These are phyloP conservation scores for Mycena pura DNA, from an alignment of 768 basidiomycete genomes.

Conservation along the genomic window DNA sequence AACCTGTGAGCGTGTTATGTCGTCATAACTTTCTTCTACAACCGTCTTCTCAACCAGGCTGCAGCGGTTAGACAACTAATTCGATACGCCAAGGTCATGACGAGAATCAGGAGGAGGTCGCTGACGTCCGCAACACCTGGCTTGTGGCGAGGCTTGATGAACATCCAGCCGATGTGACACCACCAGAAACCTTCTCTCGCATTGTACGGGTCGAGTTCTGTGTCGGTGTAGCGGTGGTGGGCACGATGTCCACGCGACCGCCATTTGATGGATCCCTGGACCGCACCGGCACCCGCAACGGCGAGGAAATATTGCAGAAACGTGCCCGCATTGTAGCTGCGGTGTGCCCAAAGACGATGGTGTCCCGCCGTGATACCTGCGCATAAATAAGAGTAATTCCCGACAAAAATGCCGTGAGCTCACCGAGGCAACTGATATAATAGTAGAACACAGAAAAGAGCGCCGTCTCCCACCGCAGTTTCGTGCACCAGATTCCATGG, in stretches of 20 bases:
- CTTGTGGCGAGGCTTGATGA: constrained; percentile 88
- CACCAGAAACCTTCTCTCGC: constrained; percentile 88
- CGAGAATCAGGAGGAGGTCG: constrained; percentile 75
- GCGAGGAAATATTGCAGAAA: constrained; percentile 89
- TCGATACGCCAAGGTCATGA: constrained; percentile 75
- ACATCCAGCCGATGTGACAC: constrained; percentile 93
- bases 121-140: constrained; percentile 94
- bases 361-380: constrained; percentile 91
- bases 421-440: constrained; percentile 71
- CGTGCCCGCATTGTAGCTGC: constrained; percentile 89
- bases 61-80: too few relatives aligned
- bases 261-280: constrained; percentile 98
- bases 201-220: constrained; percentile 95
- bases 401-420: constrained; percentile 26
- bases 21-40: too few relatives aligned
- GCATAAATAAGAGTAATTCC: not conserved
- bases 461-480: constrained; percentile 77
- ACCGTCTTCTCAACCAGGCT: too few relatives aligned
- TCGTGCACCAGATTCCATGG: constrained; percentile 72
- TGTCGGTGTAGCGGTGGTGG: constrained; percentile 97
- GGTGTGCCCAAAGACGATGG: constrained; percentile 97
- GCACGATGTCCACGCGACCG: constrained; percentile 98
- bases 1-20: too few relatives aligned
- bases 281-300: constrained; percentile 86
- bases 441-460: constrained; percentile 52